Conservation (phyloP, 2,329 filamentous ascomycete genomes). For the Lomentospora prolificans region DNA sequence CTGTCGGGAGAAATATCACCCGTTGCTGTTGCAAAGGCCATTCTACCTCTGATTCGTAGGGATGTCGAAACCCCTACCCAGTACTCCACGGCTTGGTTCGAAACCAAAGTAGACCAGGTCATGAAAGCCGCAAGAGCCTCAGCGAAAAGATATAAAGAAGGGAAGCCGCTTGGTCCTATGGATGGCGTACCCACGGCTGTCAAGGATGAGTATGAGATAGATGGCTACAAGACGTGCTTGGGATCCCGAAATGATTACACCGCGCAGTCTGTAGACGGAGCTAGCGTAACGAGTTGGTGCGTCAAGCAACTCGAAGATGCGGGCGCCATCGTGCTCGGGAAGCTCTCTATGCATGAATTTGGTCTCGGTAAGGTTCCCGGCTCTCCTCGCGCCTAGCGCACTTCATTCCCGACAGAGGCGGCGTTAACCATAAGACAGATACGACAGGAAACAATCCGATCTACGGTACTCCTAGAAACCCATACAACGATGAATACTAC, state of each 20-base stretch:
- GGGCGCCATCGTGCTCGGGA: slow-evolving; percentile 62
- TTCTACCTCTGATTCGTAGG: slow-evolving; percentile 35
- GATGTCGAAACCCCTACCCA: slow-evolving; percentile 25
- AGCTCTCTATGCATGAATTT: slow-evolving; percentile 68
- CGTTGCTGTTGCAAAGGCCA: slow-evolving; percentile 30
- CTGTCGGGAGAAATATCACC: slow-evolving; percentile 35
- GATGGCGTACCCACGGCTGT: slow-evolving; percentile 66
- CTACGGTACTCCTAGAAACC: slow-evolving; percentile 66
- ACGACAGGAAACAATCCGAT: slow-evolving; percentile 68
- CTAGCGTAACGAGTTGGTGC: slow-evolving; percentile 52
- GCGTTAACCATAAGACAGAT: slow-evolving; percentile 26
- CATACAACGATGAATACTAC: slow-evolving; percentile 64
- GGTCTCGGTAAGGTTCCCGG: slow-evolving; percentile 44
- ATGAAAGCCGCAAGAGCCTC: slow-evolving; percentile 33
- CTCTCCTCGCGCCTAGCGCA: not conserved
- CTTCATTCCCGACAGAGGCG: not conserved
- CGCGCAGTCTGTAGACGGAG: slow-evolving; percentile 26
- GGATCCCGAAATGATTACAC: slow-evolving; percentile 54
- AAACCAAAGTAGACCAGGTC: slow-evolving; percentile 30
- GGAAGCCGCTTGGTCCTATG: slow-evolving; percentile 49
- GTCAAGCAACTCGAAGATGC: slow-evolving; percentile 60
- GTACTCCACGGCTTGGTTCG: slow-evolving; percentile 34
- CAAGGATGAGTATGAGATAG: slow-evolving; percentile 68
- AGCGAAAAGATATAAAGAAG: slow-evolving; percentile 37
- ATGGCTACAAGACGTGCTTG: slow-evolving; percentile 60